Conservation (phyloP, 1,284 basidiomycete species). For the Pisolithus thermaeus region DNA sequence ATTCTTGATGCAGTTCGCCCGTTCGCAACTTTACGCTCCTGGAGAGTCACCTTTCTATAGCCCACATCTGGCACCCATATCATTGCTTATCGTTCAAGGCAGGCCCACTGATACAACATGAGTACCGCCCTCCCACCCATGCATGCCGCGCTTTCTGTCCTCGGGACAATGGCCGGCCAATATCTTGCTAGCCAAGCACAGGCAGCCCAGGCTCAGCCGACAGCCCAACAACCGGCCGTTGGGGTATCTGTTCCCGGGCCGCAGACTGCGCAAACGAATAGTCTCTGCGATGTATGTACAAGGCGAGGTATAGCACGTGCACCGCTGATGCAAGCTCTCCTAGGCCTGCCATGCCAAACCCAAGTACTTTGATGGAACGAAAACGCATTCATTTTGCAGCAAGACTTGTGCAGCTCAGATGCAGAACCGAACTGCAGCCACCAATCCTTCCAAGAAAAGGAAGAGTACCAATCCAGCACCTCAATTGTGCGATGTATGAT, state of each 20-base stretch:
- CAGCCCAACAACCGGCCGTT: constrained; percentile 17
- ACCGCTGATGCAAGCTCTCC: constrained; percentile 5
- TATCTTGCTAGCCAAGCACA: constrained; percentile 33
- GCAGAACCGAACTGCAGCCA: constrained; percentile 16
- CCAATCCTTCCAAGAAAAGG: constrained; percentile 14
- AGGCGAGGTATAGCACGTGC: constrained; percentile 3
- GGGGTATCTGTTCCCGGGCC: constrained; percentile 19
- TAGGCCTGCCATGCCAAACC: constrained; percentile 46
- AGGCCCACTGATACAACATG: constrained; percentile 27
- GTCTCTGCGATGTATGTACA: constrained; percentile 25
- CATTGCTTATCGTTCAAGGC: constrained; percentile 9
- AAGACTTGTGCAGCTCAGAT: constrained; percentile 32
- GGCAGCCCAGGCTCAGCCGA: constrained; percentile 21
- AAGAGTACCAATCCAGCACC: constrained; percentile 18
- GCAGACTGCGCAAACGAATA: constrained; percentile 21
- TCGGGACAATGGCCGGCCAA: constrained; percentile 43
- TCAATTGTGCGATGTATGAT: constrained; percentile 29
- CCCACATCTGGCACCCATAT: neutral
- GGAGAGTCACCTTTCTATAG: constrained; percentile 20
- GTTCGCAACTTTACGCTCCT: constrained; percentile 27
- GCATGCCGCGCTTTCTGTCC: constrained; percentile 46
- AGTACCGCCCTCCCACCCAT: constrained; percentile 34
- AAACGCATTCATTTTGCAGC: constrained; percentile 34
- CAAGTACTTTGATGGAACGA: constrained; percentile 38
- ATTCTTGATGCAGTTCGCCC: constrained; percentile 11